Conservation (phyloP, 139 green algal species). For the Micractinium sp. region DNA sequence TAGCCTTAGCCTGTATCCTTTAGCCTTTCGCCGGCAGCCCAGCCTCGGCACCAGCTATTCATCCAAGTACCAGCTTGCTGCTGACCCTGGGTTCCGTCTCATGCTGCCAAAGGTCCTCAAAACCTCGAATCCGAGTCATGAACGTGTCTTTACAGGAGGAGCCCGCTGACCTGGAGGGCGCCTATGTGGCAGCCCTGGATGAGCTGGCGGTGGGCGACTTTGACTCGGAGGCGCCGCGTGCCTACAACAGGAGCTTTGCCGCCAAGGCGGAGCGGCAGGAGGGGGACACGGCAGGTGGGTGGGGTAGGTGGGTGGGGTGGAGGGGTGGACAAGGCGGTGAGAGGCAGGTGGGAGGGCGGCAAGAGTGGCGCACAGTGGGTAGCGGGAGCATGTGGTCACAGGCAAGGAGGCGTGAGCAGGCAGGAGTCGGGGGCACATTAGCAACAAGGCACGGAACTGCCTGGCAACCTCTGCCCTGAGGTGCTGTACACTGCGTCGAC, state of each 20-base stretch:
- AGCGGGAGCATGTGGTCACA: not conserved
- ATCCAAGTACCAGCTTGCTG: not conserved
- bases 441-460: not conserved
- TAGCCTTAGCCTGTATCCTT: too few species aligned
- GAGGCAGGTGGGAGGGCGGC: not conserved
- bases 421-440: not conserved
- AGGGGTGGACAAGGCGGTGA: not conserved
- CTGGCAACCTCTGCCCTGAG: not conserved
- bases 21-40: too few species aligned
- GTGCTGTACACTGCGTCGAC: not conserved
- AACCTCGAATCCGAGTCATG: too few species aligned
- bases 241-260: conserved; percentile 70
- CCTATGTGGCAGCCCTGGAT: conserved; percentile 57
- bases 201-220: conserved; percentile 61
- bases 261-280: conserved; percentile 54
- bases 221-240: conserved; percentile 54
- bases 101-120: not conserved
- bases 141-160: not conserved
- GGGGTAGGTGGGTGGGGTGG: not conserved
- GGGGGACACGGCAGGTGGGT: conserved; percentile 12
- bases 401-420: not conserved
- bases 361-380: too few species aligned
- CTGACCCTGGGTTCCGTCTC: not conserved
- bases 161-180: conserved; percentile 48
- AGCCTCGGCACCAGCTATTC: too few species aligned